Evolutionary conservation across 805 yeast species (phyloP), one percentile per base, ranked within the genome.

Genomic region (Ogataea neopini): DNA sequence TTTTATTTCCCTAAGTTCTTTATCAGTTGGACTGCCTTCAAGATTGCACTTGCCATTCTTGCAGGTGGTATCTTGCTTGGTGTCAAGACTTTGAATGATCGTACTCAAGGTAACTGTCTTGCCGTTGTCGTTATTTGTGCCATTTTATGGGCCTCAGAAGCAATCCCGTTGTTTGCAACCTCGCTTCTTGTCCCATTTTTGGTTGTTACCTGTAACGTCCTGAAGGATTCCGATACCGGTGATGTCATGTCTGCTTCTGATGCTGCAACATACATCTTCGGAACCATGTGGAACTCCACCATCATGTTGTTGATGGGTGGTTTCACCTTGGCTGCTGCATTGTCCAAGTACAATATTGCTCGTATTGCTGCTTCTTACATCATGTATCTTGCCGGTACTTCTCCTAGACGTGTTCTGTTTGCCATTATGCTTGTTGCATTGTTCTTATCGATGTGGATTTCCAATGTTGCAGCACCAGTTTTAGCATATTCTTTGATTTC

Each of bases 11-110:
- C 87, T 14, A 70, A 72, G 44, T 71, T 73, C 28, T 60, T 80
- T 25, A 65, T 76, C 46, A 70, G 79, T 6, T 57, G 72, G 64
- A 79, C 75, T 51, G 68, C 80, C 8, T 62, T 74, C 42, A 81
- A 81, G 52, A 61, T 81, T 43, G 62, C 67, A 1, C 53, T 79
- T 23, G 78, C 80, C 39, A 70, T 79, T 38, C 59, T 74, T 9
- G 71, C 75, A n/a, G 82, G 85, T 15, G 75, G 76, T 30, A 56
- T 83, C 10, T 66, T 84, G 29, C 61, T 83, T 44, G 76, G 77
- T 47, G 80, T 83, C 33, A 75, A 80, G 51, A 83, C 88, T 0
- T 76, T 84, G 51, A 76, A 81, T 51, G 87, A 83, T 59, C 69
- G 69, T 32, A 80, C 77, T 4, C 81, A 84, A 60, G 77, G 75